Evolutionary conservation across 2,329 filamentous ascomycete species (phyloP), one percentile per base, ranked within the genome.

Genomic region (Xylaria digitata): DNA sequence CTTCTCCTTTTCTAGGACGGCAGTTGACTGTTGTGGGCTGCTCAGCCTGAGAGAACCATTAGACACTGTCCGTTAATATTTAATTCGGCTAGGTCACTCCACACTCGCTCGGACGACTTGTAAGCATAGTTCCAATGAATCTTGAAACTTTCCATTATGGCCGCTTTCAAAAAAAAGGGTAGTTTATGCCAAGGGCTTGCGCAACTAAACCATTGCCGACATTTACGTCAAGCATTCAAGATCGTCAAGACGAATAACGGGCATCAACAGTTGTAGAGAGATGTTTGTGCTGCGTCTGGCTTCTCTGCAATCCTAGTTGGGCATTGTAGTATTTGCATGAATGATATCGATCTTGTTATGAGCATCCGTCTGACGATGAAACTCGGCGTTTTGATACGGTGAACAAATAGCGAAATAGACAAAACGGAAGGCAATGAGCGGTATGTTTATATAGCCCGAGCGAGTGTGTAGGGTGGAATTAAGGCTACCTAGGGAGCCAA

Each of bases 401-500:
- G 3, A 5, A 15, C 43, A 19, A 13, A 48, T 53, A 42, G 49
- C 17, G 19, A 63, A 48, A 60, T 45, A 26, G 26, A 64, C 50
- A 54, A 63, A 49, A 32, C 8, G 54, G 40, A 58, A 57, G 63
- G 48, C 23, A 40, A 53, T 40, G 26, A 53, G 17, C 15, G 13
- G 21, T 11, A 49, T 30, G 48, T 46, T 57, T 66, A 57, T 65
- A 54, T 23, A 71, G 70, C 63, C 70, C 74, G 70, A 75, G 74
- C 74, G 72, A 75, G 74, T 72, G 74, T 73, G 65, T 55, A 71
- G 55, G 60, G 66, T 45, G 76, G 78, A 77, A 77, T 71, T 42
- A 73, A 75, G 71, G 77, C 87, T 94, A 97, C 84, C 89, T 93
- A 74, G 95, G 95, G 87, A 97, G 94, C 91, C 91, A 91, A 83